Evolutionary conservation across 164 flowering plant species (phyloP), one percentile per base, ranked within the genome.

Genomic region (Berberis thunbergii): DNA sequence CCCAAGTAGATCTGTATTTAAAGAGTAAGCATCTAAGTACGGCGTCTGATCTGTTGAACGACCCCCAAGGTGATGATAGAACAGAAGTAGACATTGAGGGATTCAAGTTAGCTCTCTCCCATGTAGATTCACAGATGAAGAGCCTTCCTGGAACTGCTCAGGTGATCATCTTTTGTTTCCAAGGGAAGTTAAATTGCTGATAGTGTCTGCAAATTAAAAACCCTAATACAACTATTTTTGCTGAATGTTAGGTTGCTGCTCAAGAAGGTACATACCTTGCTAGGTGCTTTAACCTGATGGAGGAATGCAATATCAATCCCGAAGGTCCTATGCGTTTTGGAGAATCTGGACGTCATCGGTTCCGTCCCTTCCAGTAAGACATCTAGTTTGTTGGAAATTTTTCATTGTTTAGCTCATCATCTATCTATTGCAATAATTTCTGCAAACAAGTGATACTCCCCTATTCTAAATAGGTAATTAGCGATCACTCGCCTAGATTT

Each of bases 61-160:
- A 77, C 70, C 56, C 83, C 1, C 53, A 85, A 26, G 90, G 84
- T 12, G 72, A 82, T 64, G 80, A 76, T 0, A 64, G 64, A 66
- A 69, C 67, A 41, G 62, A 74, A 67, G 72, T 93, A 9, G 83
- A 86, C 68, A 83, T 94, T 71, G 96, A 94, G 69, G 81, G 69
- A 43, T 88, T 93, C 72, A 88, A 86, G 66, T 45, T 56, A 67
- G 92, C 91, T 42, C 86, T 94, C 62, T 63, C 82, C 59, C 80
- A 78, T 43, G 98, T 82, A 41, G 98, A 93, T 75, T 71, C 94
- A 43, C 91, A 84, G 74, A 84, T 79, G 84, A 94, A 94, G 74
- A 80, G 68, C 73, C 89, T 90, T 58, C 98, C 97, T 42, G 88
- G 97, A 58, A 94, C 98, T 43, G 98, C 98, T 49, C 98, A 94